Conservation (phyloP, 441 rosid species). For the Pelargonium exstipulatum region DNA sequence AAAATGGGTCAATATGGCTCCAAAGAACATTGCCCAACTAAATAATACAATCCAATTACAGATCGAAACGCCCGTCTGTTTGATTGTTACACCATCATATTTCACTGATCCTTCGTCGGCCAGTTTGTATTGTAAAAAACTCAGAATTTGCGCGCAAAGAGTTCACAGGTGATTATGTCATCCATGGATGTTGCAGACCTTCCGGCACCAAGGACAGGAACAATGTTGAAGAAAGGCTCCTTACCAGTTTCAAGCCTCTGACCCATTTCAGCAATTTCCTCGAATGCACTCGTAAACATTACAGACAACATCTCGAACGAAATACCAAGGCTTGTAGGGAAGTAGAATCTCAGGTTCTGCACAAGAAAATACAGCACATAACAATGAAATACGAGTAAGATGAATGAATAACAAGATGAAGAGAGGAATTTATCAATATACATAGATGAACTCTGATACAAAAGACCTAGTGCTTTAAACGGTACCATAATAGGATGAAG, state of each 20-base stretch:
- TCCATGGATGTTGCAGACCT: slow-evolving; percentile 44
- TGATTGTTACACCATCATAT: too few species aligned
- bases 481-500: neutral
- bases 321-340: slow-evolving; percentile 3
- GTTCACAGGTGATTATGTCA: slow-evolving; percentile 57
- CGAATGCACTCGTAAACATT: slow-evolving; percentile 34
- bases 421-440: slow-evolving; percentile 17
- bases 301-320: slow-evolving; percentile 23
- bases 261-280: slow-evolving; percentile 41
- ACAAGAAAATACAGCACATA: neutral
- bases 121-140: neutral
- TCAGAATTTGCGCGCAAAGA: slow-evolving; percentile 51
- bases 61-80: too few species aligned
- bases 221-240: slow-evolving; percentile 50
- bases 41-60: too few species aligned
- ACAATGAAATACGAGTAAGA: neutral
- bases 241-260: slow-evolving; percentile 17
- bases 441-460: neutral
- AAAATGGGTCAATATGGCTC: too few species aligned
- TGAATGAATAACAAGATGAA: neutral
- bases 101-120: too few species aligned
- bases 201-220: slow-evolving; percentile 65
- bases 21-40: too few species aligned
- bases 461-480: neutral
- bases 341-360: slow-evolving; percentile 8